Base-by-base conservation (phyloP, 805 yeast genomes). In the Kurtzmaniella cleridarum region DNA sequence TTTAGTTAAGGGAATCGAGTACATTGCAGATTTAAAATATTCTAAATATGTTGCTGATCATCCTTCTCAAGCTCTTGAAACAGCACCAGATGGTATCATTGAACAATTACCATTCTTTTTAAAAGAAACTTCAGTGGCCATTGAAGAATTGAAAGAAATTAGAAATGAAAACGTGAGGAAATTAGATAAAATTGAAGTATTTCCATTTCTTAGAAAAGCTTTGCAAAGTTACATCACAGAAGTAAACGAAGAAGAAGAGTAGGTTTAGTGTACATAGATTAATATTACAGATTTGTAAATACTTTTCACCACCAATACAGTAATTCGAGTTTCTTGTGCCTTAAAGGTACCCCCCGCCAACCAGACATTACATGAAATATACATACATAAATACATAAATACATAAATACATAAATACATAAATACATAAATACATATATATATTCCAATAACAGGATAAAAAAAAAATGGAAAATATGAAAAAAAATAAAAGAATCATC, bases 11-110 rank as follows among this genome's bases (percentile, higher is more conserved):
- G 96, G 96, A 17, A 67, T 90, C 32, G 68, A 76, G 48, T 77
- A 64, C 47, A 75, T 87, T 30, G 87, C 95, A 20, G 69, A 77
- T 51, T 62, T 88, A 57, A 86, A 86, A 64, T 64, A 79, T 33
- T 66, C 66, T 43, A 65, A 63, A 42, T 63, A 49, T 45, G 45
- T 46, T 49, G 51, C 43, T 45, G 44, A 35, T 47, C 7, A 23
- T 23, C 23, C 32, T 12, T 10, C 13, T 11, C 61, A 31, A 24
- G 46, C 34, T 20, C 36, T 34, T 37, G 48, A 34, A 7, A 47
- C 60, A 35, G 69, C 70, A n/a, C 57, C 67, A 51, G 57, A 54
- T 30, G 73, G 72, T 3, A 45, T 53, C 5, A 53, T 64, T 52
- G 75, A 69, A 53, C 60, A 66, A 42, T 53, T 68, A 29, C 72